phyloP scores from a whole-genome alignment of 2,329 filamentous ascomycete species.

The Diaporthe amygdali region DNA sequence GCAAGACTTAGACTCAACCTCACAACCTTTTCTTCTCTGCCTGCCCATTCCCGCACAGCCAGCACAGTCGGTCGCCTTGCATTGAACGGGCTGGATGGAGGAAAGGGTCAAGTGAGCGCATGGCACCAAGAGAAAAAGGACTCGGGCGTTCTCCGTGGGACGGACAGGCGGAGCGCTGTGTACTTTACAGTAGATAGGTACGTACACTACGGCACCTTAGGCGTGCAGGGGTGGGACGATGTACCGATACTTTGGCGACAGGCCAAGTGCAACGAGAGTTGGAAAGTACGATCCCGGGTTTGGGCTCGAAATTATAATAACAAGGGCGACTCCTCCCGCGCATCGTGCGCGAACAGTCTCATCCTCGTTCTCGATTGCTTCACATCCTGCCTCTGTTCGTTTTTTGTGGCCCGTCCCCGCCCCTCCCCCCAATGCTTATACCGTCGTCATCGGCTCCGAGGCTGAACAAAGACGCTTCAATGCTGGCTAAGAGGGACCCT shows the following conservation, averaged over 20 bases:
- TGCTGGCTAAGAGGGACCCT: conserved; percentile 9
- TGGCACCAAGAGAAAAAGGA: neutral
- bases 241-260: conserved; percentile 4
- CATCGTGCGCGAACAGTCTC: neutral
- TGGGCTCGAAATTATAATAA: conserved; percentile 12
- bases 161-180: conserved; percentile 1
- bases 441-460: conserved; percentile 11
- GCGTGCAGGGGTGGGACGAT: neutral
- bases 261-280: conserved; percentile 11
- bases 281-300: neutral
- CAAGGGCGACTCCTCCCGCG: conserved; percentile 7
- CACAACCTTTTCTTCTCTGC: neutral
- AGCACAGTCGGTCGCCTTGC: conserved; percentile 2
- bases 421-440: neutral
- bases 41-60: neutral
- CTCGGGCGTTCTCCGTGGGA: neutral
- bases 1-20: neutral
- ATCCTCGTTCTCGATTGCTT: neutral
- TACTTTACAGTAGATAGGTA: neutral
- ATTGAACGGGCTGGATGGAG: neutral
- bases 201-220: neutral
- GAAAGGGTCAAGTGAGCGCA: conserved; percentile 1
- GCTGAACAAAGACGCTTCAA: conserved; percentile 12
- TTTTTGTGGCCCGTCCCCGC: neutral
- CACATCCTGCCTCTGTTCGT: neutral